These are phyloP conservation scores for Coemansia sp. DNA, from an alignment of 192 early-diverging fungal genomes.

Conservation along the genomic window DNA sequence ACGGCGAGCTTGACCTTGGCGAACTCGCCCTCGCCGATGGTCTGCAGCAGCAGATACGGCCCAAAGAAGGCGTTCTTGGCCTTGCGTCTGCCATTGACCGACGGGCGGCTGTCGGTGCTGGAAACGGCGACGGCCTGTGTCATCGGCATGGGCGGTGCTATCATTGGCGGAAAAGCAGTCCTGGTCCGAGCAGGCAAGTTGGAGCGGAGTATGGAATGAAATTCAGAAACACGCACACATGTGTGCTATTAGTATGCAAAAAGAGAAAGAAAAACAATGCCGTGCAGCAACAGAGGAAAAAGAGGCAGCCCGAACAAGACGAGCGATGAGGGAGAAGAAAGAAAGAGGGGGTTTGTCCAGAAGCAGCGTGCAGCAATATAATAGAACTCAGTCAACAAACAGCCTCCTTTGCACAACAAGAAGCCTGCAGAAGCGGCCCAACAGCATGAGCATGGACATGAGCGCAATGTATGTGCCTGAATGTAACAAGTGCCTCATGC, in stretches of 20 bases:
- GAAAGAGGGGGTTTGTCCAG: conserved; percentile 4
- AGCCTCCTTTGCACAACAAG: conserved; percentile 10
- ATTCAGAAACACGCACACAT: conserved; percentile 5
- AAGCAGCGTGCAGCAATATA: conserved; percentile 8
- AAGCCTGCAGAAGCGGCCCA: neutral
- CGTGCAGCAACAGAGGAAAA: conserved; percentile 11
- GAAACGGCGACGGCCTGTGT: conserved; percentile 56
- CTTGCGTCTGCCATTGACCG: conserved; percentile 46
- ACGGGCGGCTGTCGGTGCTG: conserved; percentile 36
- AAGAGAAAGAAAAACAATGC: conserved; percentile 5
- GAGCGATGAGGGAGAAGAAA: conserved; percentile 1
- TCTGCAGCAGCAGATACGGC: conserved; percentile 92
- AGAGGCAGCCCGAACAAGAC: conserved; percentile 4
- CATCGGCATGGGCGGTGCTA: conserved; percentile 54
- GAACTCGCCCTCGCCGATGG: conserved; percentile 96
- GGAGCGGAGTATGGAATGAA: neutral
- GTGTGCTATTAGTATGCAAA: conserved; percentile 12
- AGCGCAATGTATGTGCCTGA: neutral
- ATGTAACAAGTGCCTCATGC: neutral
- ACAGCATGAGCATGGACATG: neutral
- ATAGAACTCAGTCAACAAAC: conserved; percentile 18
- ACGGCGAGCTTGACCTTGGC: conserved; percentile 95
- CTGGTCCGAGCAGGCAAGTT: neutral
- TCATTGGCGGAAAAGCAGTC: conserved; percentile 20
- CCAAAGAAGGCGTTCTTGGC: conserved; percentile 71